These are phyloP conservation scores for Yamadazyma mexicana DNA, from an alignment of 1,139 yeast genomes.

Conservation along the genomic window DNA sequence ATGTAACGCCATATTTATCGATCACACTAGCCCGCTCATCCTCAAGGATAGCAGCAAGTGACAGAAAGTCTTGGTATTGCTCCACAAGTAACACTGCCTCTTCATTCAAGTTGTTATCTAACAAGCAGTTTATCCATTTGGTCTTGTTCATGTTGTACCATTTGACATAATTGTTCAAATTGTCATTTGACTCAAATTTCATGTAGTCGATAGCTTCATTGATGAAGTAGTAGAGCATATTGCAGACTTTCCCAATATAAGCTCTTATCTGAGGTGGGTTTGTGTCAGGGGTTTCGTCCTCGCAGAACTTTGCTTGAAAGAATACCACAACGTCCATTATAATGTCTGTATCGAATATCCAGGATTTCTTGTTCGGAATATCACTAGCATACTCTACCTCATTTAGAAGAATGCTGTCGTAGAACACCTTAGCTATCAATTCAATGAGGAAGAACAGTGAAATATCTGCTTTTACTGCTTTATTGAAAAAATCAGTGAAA, in stretches of 20 bases:
- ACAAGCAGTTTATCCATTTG: slow-evolving; percentile 57
- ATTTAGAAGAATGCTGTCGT: slow-evolving; percentile 44
- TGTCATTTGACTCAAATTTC: slow-evolving; percentile 24
- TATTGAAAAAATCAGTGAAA: slow-evolving; percentile 27
- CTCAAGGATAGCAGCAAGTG: slow-evolving; percentile 65
- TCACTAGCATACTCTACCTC: slow-evolving; percentile 31
- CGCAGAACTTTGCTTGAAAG: slow-evolving; percentile 23
- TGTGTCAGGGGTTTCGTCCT: slow-evolving; percentile 15
- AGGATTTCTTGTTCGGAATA: slow-evolving; percentile 25
- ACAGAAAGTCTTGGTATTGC: slow-evolving; percentile 60
- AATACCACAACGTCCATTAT: slow-evolving; percentile 34
- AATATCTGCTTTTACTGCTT: slow-evolving; percentile 23
- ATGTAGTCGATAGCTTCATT: slow-evolving; percentile 39
- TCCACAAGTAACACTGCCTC: slow-evolving; percentile 71
- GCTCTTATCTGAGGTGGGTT: slow-evolving; percentile 12
- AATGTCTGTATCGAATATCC: slow-evolving; percentile 43
- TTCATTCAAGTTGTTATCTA: slow-evolving; percentile 43
- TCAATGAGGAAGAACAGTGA: slow-evolving; percentile 27
- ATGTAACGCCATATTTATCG: slow-evolving; percentile 21
- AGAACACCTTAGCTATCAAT: slow-evolving; percentile 36
- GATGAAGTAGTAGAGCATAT: slow-evolving; percentile 38
- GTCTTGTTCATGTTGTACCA: slow-evolving; percentile 37
- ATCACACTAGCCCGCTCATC: slow-evolving; percentile 43
- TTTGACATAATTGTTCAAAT: slow-evolving; percentile 25
- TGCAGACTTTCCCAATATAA: slow-evolving; percentile 25